Percentiles rank a stretch among this genome's conserved stretches.
These are phyloP conservation scores for Russula sp. DNA, from an alignment of 768 basidiomycete genomes.

Conservation along the genomic window DNA sequence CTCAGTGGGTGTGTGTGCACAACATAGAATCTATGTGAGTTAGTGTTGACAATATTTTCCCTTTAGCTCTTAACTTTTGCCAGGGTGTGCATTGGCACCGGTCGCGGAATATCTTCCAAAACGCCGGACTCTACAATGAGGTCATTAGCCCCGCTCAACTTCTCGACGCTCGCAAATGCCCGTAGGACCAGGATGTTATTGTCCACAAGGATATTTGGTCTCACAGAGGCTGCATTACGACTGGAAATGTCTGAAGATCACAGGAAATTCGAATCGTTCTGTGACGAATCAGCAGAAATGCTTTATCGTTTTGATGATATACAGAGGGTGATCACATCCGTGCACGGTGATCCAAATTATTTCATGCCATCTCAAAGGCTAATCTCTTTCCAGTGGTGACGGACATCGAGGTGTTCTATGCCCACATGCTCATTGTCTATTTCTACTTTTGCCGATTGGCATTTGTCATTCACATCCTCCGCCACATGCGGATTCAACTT, in stretches of 20 bases:
- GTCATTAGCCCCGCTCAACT: conserved; percentile 4
- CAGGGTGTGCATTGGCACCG: conserved; percentile 24
- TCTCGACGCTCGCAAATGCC: conserved; percentile 15
- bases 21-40: conserved; percentile 23
- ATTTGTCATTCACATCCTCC: conserved; percentile 35
- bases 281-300: conserved; percentile 16
- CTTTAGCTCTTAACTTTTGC: background rate
- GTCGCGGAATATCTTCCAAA: conserved; percentile 20
- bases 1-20: conserved; percentile 21
- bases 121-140: background rate
- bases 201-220: conserved; percentile 14
- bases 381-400: conserved; percentile 36
- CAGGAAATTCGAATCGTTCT: conserved; percentile 15
- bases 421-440: conserved; percentile 37
- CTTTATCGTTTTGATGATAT: conserved; percentile 21
- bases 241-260: conserved; percentile 13
- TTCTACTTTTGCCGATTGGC: conserved; percentile 39
- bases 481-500: conserved; percentile 24
- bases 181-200: conserved; percentile 19
- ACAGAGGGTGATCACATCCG: conserved; percentile 20
- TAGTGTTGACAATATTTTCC: background rate
- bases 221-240: conserved; percentile 19
- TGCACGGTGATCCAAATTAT: conserved; percentile 7
- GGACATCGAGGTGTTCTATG: conserved; percentile 39
- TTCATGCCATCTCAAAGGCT: conserved; percentile 1